Conservation (phyloP, 2,329 filamentous ascomycete species). For the Cercospora zeae-maydis region DNA sequence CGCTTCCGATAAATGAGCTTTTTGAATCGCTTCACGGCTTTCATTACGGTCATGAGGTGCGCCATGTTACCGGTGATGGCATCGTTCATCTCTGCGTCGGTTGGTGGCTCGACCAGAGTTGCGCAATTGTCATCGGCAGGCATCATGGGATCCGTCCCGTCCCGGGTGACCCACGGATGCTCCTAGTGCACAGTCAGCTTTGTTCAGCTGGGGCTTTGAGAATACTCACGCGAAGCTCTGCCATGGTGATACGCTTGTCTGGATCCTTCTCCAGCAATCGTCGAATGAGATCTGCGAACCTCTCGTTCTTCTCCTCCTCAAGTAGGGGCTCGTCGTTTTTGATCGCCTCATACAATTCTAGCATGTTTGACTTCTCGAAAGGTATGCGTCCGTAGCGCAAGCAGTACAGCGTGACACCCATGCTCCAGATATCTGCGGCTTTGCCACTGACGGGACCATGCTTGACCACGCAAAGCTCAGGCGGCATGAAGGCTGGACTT, state of each 20-base stretch:
- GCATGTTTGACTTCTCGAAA: slow-evolving; percentile 72
- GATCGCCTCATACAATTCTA: slow-evolving; percentile 89
- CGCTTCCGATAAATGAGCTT: slow-evolving; percentile 60
- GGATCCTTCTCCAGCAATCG: slow-evolving; percentile 82
- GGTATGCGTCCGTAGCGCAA: slow-evolving; percentile 84
- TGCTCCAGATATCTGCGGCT: slow-evolving; percentile 95
- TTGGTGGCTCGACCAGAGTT: slow-evolving; percentile 75
- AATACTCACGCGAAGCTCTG: slow-evolving; percentile 68
- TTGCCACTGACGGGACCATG: slow-evolving; percentile 85
- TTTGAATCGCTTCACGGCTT: slow-evolving; percentile 88
- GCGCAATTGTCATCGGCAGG: slow-evolving; percentile 82
- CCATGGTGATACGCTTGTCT: slow-evolving; percentile 75
- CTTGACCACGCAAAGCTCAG: slow-evolving; percentile 81
- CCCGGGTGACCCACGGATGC: slow-evolving; percentile 88
- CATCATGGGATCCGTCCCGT: slow-evolving; percentile 72
- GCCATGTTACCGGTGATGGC: slow-evolving; percentile 90
- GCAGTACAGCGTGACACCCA: slow-evolving; percentile 94
- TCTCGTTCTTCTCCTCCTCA: slow-evolving; percentile 60
- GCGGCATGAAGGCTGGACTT: slow-evolving; percentile 89
- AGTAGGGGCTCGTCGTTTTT: slow-evolving; percentile 64
- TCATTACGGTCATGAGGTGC: slow-evolving; percentile 82
- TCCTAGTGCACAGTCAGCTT: slow-evolving; percentile 52
- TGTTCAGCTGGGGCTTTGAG: neutral
- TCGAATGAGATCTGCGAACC: slow-evolving; percentile 70
- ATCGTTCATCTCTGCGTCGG: slow-evolving; percentile 82